These are phyloP conservation scores for Cordia subcordata DNA, from an alignment of 257 asterid genomes.

Conservation along the genomic window DNA sequence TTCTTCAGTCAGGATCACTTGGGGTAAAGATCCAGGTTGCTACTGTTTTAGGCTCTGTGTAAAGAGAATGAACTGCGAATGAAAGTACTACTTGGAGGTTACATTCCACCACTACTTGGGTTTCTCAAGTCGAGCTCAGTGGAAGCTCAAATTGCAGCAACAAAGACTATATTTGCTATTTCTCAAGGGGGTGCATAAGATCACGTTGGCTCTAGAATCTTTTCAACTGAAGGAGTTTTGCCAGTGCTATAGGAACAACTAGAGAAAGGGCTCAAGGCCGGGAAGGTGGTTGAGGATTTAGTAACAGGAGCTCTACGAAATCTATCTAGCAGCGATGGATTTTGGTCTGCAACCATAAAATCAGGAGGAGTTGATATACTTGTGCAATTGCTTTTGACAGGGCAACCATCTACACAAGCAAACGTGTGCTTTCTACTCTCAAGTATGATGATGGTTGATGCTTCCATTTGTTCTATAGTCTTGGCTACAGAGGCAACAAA, in stretches of 20 bases:
- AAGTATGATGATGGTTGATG: constrained; percentile 95
- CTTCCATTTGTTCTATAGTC: constrained; percentile 76
- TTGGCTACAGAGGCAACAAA: constrained; percentile 78
- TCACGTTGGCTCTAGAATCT: constrained; percentile 94
- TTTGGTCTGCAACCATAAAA: constrained; percentile 75
- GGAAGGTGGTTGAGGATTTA: constrained; percentile 75
- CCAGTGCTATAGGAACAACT: constrained; percentile 92
- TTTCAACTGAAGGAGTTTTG: constrained; percentile 97
- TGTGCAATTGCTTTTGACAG: constrained; percentile 73
- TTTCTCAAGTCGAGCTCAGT: constrained; percentile 90
- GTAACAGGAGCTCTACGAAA: constrained; percentile 82
- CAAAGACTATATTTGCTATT: constrained; percentile 89
- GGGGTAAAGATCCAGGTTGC: constrained; percentile 93
- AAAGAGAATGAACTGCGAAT: constrained; percentile 91
- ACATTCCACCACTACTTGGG: constrained; percentile 95
- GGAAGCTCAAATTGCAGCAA: constrained; percentile 93
- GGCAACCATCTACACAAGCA: constrained; percentile 84
- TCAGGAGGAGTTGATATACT: constrained; percentile 93
- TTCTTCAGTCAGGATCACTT: constrained; percentile 89
- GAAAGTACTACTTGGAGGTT: constrained; percentile 93
- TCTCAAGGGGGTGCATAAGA: constrained; percentile 95
- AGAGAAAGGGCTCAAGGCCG: constrained; percentile 83
- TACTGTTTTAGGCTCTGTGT: constrained; percentile 80
- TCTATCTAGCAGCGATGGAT: constrained; percentile 93
- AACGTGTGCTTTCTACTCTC: constrained; percentile 96